Evolutionary conservation across 352 stramenopile species (phyloP).

Genomic region (Phytophthora tentaculata): DNA sequence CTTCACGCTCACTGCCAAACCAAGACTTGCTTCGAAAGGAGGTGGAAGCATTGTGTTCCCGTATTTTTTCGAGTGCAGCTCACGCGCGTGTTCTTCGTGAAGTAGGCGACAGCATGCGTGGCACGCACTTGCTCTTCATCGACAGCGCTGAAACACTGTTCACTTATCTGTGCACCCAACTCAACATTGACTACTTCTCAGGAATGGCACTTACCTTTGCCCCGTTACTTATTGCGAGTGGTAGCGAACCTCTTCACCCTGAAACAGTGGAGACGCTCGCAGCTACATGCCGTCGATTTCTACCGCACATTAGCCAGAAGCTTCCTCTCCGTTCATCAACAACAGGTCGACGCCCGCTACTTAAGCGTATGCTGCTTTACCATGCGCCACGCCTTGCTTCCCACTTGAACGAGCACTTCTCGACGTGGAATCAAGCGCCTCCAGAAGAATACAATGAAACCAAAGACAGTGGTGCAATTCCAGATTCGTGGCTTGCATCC

Average conservation of each 20-base stretch:
- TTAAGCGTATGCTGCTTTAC: conserved; percentile 83
- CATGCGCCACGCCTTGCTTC: conserved; percentile 70
- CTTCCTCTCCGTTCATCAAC: conserved; percentile 35
- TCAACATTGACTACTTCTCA: conserved; percentile 58
- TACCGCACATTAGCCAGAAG: conserved; percentile 62
- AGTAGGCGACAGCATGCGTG: conserved; percentile 51
- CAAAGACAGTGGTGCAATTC: conserved; percentile 43
- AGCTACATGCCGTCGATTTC: conserved; percentile 48
- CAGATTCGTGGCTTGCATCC: conserved; percentile 75
- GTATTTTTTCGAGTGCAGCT: conserved; percentile 65
- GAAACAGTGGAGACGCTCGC: conserved; percentile 63
- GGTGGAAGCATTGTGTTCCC: conserved; percentile 63
- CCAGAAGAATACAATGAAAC: conserved; percentile 27
- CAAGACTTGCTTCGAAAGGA: conserved; percentile 71
- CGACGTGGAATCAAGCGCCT: conserved; percentile 58
- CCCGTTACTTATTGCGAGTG: conserved; percentile 60
- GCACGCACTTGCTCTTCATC: conserved; percentile 72
- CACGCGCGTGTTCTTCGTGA: conserved; percentile 48
- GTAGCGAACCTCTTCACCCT: conserved; percentile 69
- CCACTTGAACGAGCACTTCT: conserved; percentile 79
- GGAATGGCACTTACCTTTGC: conserved; percentile 64
- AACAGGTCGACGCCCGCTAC: conserved; percentile 43
- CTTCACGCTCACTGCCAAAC: conserved; percentile 56
- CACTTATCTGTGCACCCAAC: conserved; percentile 69
- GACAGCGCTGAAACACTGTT: conserved; percentile 78